Evolutionary conservation across 768 basidiomycete genomes (phyloP).

Genomic region (Macrolepiota dolichaula): DNA sequence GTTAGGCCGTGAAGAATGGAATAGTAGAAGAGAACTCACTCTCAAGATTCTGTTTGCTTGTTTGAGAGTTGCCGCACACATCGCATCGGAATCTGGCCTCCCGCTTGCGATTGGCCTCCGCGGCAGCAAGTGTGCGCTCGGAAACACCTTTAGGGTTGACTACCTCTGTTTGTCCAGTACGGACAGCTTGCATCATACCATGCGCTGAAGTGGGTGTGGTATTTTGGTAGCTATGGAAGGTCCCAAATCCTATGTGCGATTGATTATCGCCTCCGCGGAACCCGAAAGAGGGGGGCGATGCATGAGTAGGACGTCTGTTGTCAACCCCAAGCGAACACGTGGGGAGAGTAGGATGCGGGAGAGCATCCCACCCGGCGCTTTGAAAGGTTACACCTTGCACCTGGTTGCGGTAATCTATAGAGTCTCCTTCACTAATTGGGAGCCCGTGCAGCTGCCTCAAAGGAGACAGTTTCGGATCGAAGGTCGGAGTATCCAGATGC

Average conservation of each 20-base stretch:
- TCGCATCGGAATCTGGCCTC: slow-evolving; percentile 4
- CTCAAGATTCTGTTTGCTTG: slow-evolving; percentile 10
- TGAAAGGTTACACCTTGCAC: not conserved
- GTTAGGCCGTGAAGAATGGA: not conserved
- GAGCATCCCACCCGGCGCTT: not conserved
- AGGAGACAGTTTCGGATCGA: not conserved
- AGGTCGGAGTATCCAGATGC: not conserved
- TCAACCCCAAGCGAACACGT: not conserved
- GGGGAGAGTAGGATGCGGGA: not conserved
- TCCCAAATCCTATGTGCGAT: not conserved
- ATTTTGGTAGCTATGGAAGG: not conserved
- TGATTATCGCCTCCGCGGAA: not conserved
- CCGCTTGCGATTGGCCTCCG: slow-evolving; percentile 5
- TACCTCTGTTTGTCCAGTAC: not conserved
- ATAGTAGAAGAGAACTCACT: not conserved
- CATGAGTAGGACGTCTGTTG: not conserved
- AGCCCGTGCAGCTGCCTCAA: not conserved
- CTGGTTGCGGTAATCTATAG: not conserved
- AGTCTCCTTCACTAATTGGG: not conserved
- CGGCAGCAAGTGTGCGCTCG: slow-evolving; percentile 2
- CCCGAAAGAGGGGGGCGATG: not conserved
- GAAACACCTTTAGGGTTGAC: slow-evolving; percentile 10
- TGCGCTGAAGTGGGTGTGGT: not conserved
- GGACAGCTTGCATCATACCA: not conserved
- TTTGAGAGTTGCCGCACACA: slow-evolving; percentile 7